Evolutionary conservation across 176 grass and related monocot genomes (phyloP).

Genomic region (Phoenix roebelenii): DNA sequence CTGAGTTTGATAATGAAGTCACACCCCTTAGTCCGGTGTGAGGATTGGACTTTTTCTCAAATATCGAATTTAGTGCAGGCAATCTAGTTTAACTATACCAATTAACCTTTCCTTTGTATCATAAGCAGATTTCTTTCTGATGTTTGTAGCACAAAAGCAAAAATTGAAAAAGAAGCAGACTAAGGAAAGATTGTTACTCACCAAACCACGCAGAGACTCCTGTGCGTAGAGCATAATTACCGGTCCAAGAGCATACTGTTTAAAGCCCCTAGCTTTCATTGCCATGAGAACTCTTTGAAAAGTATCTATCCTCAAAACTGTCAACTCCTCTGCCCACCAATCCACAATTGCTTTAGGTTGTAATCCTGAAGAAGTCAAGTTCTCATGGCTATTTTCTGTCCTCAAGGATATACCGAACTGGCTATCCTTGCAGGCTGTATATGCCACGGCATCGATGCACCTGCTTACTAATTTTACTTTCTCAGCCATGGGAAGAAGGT

Average conservation of each 20-base stretch:
- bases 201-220: slow-evolving; percentile 78
- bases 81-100: too few relatives aligned
- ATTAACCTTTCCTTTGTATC: too few relatives aligned
- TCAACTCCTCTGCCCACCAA: slow-evolving; percentile 81
- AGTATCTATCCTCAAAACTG: slow-evolving; percentile 56
- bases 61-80: too few relatives aligned
- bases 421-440: slow-evolving; percentile 36
- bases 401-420: slow-evolving; percentile 19
- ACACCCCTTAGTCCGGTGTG: too few relatives aligned
- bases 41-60: too few relatives aligned
- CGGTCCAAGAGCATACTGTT: slow-evolving; percentile 61
- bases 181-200: slow-evolving; percentile 12
- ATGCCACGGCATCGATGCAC: slow-evolving; percentile 60
- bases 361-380: slow-evolving; percentile 22
- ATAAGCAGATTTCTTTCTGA: too few relatives aligned
- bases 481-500: slow-evolving; percentile 65
- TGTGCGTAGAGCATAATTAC: slow-evolving; percentile 91
- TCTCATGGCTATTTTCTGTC: neutral
- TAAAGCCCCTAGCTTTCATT: slow-evolving; percentile 73
- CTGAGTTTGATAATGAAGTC: too few relatives aligned
- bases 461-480: slow-evolving; percentile 44
- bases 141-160: too few relatives aligned
- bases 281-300: slow-evolving; percentile 71
- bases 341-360: slow-evolving; percentile 45
- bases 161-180: too few relatives aligned